Conservation (phyloP, 176 grass and related monocot genomes). For the Avena eriantha region DNA sequence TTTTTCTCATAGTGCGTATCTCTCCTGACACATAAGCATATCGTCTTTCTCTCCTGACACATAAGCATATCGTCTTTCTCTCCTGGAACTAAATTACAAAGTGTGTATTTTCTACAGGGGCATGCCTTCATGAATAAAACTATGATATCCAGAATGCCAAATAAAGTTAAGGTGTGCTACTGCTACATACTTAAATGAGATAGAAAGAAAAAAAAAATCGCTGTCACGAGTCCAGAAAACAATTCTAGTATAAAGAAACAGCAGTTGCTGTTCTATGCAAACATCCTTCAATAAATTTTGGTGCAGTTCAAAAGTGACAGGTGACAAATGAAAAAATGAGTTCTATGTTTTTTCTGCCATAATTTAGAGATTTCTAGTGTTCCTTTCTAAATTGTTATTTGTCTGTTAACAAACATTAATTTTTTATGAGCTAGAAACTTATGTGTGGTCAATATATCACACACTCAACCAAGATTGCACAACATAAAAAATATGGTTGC, state of each 20-base stretch:
- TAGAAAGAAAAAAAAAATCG: too few relatives aligned
- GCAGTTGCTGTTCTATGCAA: neutral
- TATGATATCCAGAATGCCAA: neutral
- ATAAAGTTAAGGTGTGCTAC: neutral
- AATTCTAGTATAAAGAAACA: neutral
- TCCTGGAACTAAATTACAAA: neutral
- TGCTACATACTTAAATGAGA: neutral
- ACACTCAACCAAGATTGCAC: neutral
- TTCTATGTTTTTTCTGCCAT: neutral
- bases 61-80: neutral
- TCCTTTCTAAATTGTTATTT: neutral
- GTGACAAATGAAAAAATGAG: neutral
- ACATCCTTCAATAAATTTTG: neutral
- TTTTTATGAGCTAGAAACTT: neutral
- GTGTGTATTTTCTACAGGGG: neutral
- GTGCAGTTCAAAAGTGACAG: neutral
- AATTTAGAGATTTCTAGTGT: neutral
- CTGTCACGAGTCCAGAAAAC: neutral
- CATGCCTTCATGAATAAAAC: neutral
- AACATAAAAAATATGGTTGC: neutral
- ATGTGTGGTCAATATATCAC: neutral
- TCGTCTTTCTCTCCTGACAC: neutral
- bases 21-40: neutral
- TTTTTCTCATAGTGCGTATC: neutral
- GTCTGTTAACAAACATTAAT: neutral